These are phyloP conservation scores for Closterium sp. DNA, from an alignment of 139 green algal species.

Conservation along the genomic window DNA sequence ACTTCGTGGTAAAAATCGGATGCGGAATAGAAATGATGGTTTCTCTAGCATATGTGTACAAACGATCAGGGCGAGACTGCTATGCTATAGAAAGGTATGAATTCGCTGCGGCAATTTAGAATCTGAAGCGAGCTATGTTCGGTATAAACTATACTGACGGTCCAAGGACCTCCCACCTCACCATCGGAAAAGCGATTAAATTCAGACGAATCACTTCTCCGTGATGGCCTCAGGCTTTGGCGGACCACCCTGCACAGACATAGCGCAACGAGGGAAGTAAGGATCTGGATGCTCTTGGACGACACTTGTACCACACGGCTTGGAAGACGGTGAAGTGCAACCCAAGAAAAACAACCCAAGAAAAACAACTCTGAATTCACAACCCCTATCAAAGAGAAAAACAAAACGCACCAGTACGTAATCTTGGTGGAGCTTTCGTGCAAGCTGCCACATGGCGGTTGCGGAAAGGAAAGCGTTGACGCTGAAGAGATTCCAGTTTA, in stretches of 20 bases:
- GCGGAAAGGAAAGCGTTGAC: slow-evolving; percentile 38
- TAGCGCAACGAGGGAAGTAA: background rate
- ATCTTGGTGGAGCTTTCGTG: slow-evolving; percentile 23
- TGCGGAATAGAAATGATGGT: background rate
- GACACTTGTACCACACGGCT: background rate
- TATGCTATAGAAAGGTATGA: background rate
- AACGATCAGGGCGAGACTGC: background rate
- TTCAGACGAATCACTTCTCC: background rate
- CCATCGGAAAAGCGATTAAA: too few species aligned
- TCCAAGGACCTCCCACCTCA: background rate
- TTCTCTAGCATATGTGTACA: background rate
- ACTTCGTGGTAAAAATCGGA: background rate
- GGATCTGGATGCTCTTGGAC: background rate
- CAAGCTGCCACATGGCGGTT: slow-evolving; percentile 22
- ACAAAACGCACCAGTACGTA: slow-evolving; percentile 12
- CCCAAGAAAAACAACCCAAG: too few species aligned
- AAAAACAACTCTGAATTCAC: too few species aligned
- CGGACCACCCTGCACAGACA: background rate
- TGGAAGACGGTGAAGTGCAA: background rate
- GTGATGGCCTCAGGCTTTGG: background rate
- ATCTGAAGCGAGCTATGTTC: background rate
- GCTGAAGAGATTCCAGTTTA: slow-evolving; percentile 38
- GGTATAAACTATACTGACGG: background rate
- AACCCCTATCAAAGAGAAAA: background rate
- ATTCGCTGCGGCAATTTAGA: background rate